phyloP scores from a whole-genome alignment of 1,284 basidiomycete genomes.

The Acaromyces ingoldii region DNA sequence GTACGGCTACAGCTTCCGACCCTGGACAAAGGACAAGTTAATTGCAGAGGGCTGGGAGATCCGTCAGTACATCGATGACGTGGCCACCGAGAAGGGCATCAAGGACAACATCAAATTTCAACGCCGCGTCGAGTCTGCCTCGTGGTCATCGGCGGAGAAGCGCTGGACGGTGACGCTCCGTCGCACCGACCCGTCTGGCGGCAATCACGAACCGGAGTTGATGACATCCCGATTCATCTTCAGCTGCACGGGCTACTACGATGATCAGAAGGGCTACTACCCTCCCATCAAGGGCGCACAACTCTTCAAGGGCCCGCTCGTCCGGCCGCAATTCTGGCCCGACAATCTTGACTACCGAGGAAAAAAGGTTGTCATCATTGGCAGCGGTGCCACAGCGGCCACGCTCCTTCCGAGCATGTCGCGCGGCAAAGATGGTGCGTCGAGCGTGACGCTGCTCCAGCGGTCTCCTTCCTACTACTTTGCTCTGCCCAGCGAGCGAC shows the following conservation, averaged over 20 bases:
- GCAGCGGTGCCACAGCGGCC: slow-evolving; percentile 46
- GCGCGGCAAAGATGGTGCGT: slow-evolving; percentile 13
- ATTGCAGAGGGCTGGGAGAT: slow-evolving; percentile 44
- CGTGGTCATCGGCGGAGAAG: slow-evolving; percentile 30
- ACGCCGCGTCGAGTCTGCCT: slow-evolving; percentile 19
- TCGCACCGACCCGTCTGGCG: too few relatives aligned
- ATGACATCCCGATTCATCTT: slow-evolving; percentile 28
- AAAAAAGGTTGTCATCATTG: slow-evolving; percentile 46
- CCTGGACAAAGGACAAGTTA: not conserved
- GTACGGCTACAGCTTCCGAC: not conserved
- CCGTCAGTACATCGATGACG: slow-evolving; percentile 34
- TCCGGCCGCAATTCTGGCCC: slow-evolving; percentile 46
- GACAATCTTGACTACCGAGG: slow-evolving; percentile 33
- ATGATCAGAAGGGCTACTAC: slow-evolving; percentile 33
- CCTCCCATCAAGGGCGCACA: slow-evolving; percentile 39
- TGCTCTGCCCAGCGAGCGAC: not conserved
- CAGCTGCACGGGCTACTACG: slow-evolving; percentile 44
- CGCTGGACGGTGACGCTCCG: slow-evolving; percentile 27
- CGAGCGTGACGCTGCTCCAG: slow-evolving; percentile 47
- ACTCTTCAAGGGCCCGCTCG: slow-evolving; percentile 41
- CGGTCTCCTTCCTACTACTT: slow-evolving; percentile 27
- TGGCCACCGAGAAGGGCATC: slow-evolving; percentile 36
- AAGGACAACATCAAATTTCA: slow-evolving; percentile 29
- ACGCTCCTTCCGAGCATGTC: slow-evolving; percentile 42
- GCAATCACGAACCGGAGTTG: slow-evolving; percentile 18